Evolutionary conservation across 73 alveolate genomes (phyloP).

Genomic region (Paramecium primaurelia): DNA sequence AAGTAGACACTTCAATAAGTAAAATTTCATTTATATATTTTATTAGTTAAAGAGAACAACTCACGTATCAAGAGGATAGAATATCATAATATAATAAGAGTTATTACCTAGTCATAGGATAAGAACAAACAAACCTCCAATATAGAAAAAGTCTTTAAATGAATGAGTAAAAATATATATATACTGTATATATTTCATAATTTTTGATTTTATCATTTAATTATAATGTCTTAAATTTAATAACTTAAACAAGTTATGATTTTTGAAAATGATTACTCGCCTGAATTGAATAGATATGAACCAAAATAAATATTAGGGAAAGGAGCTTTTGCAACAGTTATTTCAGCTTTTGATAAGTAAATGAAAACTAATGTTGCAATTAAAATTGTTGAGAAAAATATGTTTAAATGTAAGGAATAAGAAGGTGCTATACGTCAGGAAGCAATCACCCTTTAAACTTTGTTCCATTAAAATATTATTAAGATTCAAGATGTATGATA

Average conservation of each 20-base stretch:
- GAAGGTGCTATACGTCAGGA: background rate
- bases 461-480: background rate
- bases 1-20: background rate
- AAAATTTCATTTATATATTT: background rate
- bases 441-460: background rate
- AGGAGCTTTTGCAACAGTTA: slow-evolving; percentile 1
- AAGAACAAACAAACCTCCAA: background rate
- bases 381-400: background rate
- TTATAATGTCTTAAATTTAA: background rate
- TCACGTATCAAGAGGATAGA: background rate
- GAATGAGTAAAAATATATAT: background rate
- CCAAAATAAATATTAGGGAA: background rate
- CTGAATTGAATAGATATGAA: background rate
- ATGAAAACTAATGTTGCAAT: background rate
- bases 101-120: background rate
- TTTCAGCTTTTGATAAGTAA: background rate
- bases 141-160: background rate
- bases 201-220: background rate
- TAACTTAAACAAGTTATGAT: background rate
- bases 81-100: background rate
- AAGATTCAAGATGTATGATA: background rate
- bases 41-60: background rate
- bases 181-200: background rate
- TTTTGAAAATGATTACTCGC: background rate
- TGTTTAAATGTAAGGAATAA: background rate